A percentile compares a stretch with the other conserved stretches of the same genome.
These are phyloP conservation scores for Schizochytrium sp. DNA, from an alignment of 108 stramenopile genomes.

Conservation along the genomic window DNA sequence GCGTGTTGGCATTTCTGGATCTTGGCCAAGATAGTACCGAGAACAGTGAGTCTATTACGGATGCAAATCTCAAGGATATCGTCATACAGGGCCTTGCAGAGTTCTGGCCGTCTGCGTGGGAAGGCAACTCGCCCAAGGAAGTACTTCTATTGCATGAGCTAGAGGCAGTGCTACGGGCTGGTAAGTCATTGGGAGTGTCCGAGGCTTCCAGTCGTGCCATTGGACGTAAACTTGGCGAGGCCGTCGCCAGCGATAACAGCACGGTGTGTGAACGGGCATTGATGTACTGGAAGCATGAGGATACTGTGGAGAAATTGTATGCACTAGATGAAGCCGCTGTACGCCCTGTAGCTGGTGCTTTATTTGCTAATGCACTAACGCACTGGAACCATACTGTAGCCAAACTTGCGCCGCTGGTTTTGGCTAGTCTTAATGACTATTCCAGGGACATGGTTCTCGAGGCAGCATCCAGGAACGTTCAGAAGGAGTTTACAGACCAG, in stretches of 20 bases:
- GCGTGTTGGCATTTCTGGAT: neutral
- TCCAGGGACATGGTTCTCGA: constrained; percentile 31
- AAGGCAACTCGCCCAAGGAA: constrained; percentile 77
- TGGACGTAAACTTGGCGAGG: constrained; percentile 61
- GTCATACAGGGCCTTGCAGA: constrained; percentile 30
- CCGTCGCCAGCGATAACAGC: constrained; percentile 70
- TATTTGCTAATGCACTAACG: constrained; percentile 64
- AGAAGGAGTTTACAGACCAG: neutral
- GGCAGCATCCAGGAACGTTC: neutral
- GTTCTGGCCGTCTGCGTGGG: constrained; percentile 70
- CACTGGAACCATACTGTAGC: constrained; percentile 79
- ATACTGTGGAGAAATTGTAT: constrained; percentile 53
- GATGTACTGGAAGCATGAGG: constrained; percentile 69
- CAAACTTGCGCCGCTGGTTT: constrained; percentile 63
- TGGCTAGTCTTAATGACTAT: constrained; percentile 40
- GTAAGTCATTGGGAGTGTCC: neutral
- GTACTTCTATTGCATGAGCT: constrained; percentile 77
- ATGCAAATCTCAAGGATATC: constrained; percentile 4
- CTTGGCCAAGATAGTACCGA: neutral
- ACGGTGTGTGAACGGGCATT: constrained; percentile 71
- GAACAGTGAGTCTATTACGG: too few relatives aligned
- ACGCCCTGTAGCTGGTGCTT: constrained; percentile 18
- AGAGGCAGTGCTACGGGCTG: constrained; percentile 63
- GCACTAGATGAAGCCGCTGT: neutral
- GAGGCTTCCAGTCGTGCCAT: neutral